Conservation (phyloP, 1,139 yeast genomes). For the Pichia sp. region DNA sequence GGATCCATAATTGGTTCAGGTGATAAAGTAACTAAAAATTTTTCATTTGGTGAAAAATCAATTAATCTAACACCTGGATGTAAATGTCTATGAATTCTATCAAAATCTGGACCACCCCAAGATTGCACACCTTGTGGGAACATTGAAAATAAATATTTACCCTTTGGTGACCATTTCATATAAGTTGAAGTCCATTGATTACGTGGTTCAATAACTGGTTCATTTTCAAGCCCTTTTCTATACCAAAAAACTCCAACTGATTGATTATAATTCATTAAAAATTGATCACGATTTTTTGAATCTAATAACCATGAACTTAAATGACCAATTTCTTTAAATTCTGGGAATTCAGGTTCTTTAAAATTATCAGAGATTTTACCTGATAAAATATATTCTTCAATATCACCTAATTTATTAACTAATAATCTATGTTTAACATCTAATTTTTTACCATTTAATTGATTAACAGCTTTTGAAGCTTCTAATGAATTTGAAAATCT, state of each 20-base stretch:
- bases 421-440: slow-evolving; percentile 89
- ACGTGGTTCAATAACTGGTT: slow-evolving; percentile 72
- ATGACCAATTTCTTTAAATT: slow-evolving; percentile 70
- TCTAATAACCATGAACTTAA: slow-evolving; percentile 90
- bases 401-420: slow-evolving; percentile 77
- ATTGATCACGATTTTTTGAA: slow-evolving; percentile 84
- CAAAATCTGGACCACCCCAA: slow-evolving; percentile 89
- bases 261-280: slow-evolving; percentile 72
- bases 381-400: slow-evolving; percentile 71
- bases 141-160: slow-evolving; percentile 79
- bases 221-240: slow-evolving; percentile 69
- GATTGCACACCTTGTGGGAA: slow-evolving; percentile 94
- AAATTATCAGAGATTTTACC: slow-evolving; percentile 62
- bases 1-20: slow-evolving; percentile 75
- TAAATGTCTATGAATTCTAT: slow-evolving; percentile 67
- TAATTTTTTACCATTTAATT: slow-evolving; percentile 80
- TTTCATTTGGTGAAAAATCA: slow-evolving; percentile 91
- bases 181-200: slow-evolving; percentile 80
- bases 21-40: slow-evolving; percentile 83
- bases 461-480: slow-evolving; percentile 76
- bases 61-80: slow-evolving; percentile 88
- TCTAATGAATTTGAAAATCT: slow-evolving; percentile 64
- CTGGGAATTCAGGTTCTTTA: slow-evolving; percentile 63
- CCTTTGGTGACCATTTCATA: slow-evolving; percentile 90
- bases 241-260: slow-evolving; percentile 86